Base-by-base conservation (phyloP, 2,329 filamentous ascomycete species). In the Pleurostoma richardsiae region DNA sequence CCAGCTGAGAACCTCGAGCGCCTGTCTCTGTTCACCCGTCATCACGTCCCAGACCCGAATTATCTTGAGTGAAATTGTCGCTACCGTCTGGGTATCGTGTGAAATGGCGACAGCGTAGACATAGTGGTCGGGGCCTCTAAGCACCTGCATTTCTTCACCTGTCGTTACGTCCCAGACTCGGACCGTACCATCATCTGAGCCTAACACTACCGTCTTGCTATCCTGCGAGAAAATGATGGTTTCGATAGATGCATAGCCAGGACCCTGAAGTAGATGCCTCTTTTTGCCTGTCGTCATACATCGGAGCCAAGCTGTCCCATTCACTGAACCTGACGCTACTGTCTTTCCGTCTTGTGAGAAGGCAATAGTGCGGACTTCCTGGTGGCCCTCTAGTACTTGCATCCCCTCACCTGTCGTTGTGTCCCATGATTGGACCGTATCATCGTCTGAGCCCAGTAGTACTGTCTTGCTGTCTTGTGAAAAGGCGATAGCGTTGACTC, bases 1-100 rank as follows among this genome's bases (percentile, higher is more conserved):
- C 31, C 30, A 4, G 43, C 31, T 50, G 51, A 58, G 53, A 45
- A 53, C 56, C 46, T 55, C 43, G 38, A 61, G 52, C 40, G 53
- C 58, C 38, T 52, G 50, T 5, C 50, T 19, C 43, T 52, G 55
- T 8, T 48, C 28, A 28, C 33, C 33, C n/a, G 33, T 36, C 33
- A n/a, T n/a, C n/a, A n/a, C n/a, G 33, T 36, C 33, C 33, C 33
- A 36, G n/a, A 36, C 8, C 33, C n/a, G 33, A 8, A 36, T 36
- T 8, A n/a, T 36, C 33, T n/a, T 8, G 33, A 8, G 8, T 36
- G 33, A 36, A n/a, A n/a, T n/a, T n/a, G 33, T 8, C n/a, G 33
- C 33, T n/a, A 36, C 33, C 8, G 33, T 36, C 8, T 36, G 8
- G 33, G 8, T n/a, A 36, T 36, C 33, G 33, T 8, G 33, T 36